Evolutionary conservation across 208 protist genomes (phyloP), one percentile per base, ranked within the genome.

Genomic region (Trypanosoma grayi): DNA sequence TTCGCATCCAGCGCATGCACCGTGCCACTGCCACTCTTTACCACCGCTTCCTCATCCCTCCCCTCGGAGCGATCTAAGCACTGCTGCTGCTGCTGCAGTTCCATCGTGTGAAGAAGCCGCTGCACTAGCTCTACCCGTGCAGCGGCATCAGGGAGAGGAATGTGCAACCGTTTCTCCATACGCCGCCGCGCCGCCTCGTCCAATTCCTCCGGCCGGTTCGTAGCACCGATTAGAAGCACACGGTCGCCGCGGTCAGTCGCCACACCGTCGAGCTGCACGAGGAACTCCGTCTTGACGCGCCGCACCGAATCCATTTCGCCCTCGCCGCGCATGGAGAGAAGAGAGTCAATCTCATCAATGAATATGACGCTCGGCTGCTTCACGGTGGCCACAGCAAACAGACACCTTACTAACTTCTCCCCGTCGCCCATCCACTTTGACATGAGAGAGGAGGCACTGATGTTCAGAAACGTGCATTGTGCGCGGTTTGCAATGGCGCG

Each of bases 231-330:
- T 6, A 97, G 66, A 25, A 97, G 78, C 30, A 97, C 84, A 30
- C 83, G 79, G 48, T 95, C 88, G 3, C 74, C 73, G 36, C 73
- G 61, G 39, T 84, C 72, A 9, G 85, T 90, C 25, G 75, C 79
- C 25, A 90, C 92, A 28, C 89, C 92, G 59, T 96, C 87, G 14
- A 94, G 73, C 80, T 99, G 98, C 28, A 99, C 97, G 1, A 99
- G 77, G 56, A 99, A 99, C 77, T 99, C 98, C 24, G 98, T 99
- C 78, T 99, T 99, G n/a, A 99, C 89, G 34, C 98, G 79, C 28
- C 98, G 74, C 6, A 97, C 80, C 0, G 77, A 72, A 53, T 96
- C 90, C 64, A 81, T 81, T 70, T 94, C 90, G 0, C 81, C 83
- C 37, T 94, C 87, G 2, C 77, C 77, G 28, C 94, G 81, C 70